Conservation (phyloP, 208 protist genomes). For the Leishmania braziliensis region DNA sequence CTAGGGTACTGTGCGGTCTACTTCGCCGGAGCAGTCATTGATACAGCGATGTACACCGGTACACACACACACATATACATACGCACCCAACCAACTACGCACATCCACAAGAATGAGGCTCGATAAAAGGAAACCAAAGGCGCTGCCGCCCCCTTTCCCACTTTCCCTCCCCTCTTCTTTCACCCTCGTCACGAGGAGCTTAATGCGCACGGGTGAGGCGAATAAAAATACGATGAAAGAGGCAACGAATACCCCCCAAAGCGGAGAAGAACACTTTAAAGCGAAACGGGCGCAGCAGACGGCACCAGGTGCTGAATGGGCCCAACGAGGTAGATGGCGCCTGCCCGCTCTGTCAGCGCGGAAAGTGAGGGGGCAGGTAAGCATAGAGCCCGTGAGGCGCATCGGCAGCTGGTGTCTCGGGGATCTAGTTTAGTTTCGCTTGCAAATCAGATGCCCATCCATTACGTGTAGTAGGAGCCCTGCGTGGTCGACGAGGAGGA, state of each 20-base stretch:
- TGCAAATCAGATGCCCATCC: not conserved
- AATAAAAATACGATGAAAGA: not conserved
- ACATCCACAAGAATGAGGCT: no score
- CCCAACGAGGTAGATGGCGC: not conserved
- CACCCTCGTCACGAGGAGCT: not conserved
- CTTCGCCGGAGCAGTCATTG: not conserved
- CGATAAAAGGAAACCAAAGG: not conserved
- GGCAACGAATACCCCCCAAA: no score
- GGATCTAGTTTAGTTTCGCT: not conserved
- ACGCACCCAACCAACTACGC: not conserved
- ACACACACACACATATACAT: not conserved
- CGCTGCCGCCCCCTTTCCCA: not conserved
- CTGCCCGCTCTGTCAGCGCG: not conserved
- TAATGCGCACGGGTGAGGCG: not conserved
- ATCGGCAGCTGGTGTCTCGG: not conserved
- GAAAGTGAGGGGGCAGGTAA: not conserved
- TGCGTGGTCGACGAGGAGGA: not conserved
- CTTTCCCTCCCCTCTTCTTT: not conserved
- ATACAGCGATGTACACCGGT: not conserved
- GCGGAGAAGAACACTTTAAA: no score
- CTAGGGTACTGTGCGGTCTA: not conserved
- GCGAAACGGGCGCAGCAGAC: no score
- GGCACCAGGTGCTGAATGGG: no score
- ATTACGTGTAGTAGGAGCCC: not conserved
- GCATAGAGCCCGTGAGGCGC: not conserved